Evolutionary conservation across 2,329 filamentous ascomycete genomes (phyloP).

Genomic region (Dactylellina leptospora): DNA sequence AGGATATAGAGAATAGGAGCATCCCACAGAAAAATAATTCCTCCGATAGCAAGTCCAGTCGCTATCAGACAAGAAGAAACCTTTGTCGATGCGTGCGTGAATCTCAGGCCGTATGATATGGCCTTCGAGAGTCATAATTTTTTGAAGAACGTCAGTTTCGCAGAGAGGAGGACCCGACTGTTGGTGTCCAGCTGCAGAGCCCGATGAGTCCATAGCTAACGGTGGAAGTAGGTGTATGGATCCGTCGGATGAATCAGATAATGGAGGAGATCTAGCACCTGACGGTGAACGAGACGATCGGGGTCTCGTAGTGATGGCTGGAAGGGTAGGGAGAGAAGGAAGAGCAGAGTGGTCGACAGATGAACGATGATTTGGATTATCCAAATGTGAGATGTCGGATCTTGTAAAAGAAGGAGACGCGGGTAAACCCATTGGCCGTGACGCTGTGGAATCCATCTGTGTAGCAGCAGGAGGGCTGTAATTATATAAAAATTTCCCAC

Average conservation of each 20-base stretch:
- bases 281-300: slow-evolving; percentile 51
- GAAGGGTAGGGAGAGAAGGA: slow-evolving; percentile 31
- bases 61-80: slow-evolving; percentile 80
- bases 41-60: slow-evolving; percentile 89
- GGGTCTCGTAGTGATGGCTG: slow-evolving; percentile 40
- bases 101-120: slow-evolving; percentile 74
- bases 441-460: slow-evolving; percentile 50
- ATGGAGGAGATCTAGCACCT: slow-evolving; percentile 41
- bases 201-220: slow-evolving; percentile 34
- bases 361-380: slow-evolving; percentile 35
- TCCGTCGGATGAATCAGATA: slow-evolving; percentile 48
- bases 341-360: slow-evolving; percentile 46
- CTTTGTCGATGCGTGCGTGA: slow-evolving; percentile 83
- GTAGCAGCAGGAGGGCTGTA: slow-evolving; percentile 47
- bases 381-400: slow-evolving; percentile 30
- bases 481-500: slow-evolving; percentile 40
- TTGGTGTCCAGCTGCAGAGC: slow-evolving; percentile 53
- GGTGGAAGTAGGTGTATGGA: slow-evolving; percentile 54
- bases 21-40: slow-evolving; percentile 89
- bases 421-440: slow-evolving; percentile 48
- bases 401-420: slow-evolving; percentile 47
- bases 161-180: slow-evolving; percentile 67
- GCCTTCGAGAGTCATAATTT: slow-evolving; percentile 70
- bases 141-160: slow-evolving; percentile 66
- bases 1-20: slow-evolving; percentile 75